These are phyloP conservation scores for Dioscorea cayenensis DNA, from an alignment of 116 monocot genomes.

Conservation along the genomic window DNA sequence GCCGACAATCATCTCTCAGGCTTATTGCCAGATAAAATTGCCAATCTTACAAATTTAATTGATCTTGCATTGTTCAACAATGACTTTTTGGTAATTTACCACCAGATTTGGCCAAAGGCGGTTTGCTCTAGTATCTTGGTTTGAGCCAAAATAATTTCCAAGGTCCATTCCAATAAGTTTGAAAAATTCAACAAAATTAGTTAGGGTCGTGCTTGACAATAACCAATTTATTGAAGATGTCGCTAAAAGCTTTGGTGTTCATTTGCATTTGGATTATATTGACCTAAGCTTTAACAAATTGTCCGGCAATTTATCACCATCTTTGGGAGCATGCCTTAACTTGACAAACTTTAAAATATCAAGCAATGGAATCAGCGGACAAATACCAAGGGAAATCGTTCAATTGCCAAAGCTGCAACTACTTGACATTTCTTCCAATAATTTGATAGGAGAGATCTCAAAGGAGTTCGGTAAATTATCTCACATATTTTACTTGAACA, in stretches of 20 bases:
- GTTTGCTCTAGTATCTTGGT: not conserved
- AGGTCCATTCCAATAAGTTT: conserved; percentile 17
- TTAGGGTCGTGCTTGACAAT: conserved; percentile 5
- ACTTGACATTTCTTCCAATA: too few relatives aligned
- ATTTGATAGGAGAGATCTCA: conserved; percentile 16
- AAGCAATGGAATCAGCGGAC: conserved; percentile 17
- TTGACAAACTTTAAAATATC: conserved; percentile 13
- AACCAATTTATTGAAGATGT: conserved; percentile 23
- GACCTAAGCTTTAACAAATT: conserved; percentile 24
- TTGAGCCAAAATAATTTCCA: conserved; percentile 2
- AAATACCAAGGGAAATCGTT: too few relatives aligned
- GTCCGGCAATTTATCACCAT: conserved; percentile 12
- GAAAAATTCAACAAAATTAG: conserved; percentile 18
- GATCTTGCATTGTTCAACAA: not conserved
- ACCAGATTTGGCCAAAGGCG: conserved; percentile 2
- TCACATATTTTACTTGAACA: conserved; percentile 6
- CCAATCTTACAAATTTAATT: not conserved
- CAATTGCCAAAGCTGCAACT: too few relatives aligned
- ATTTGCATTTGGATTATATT: conserved; percentile 12
- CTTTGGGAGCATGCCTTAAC: conserved; percentile 16
- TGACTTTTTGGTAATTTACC: conserved; percentile 19
- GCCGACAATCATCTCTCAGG: too few relatives aligned
- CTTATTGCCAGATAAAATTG: not conserved
- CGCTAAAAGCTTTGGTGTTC: conserved; percentile 24
- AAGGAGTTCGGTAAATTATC: not conserved